Conservation (phyloP, 768 basidiomycete genomes). For the Boletus patriciae region DNA sequence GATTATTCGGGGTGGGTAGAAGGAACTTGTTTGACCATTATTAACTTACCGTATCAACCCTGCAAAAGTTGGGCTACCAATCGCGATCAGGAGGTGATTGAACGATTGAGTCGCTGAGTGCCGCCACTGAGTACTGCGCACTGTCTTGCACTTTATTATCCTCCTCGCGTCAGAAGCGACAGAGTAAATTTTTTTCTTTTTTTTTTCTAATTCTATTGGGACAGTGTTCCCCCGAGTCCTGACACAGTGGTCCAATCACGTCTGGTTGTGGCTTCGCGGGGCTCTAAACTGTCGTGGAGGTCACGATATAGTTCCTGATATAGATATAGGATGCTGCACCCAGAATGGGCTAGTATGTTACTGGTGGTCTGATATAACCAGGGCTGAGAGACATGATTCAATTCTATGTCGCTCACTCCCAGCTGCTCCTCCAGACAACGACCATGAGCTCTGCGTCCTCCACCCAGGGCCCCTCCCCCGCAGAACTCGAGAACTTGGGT, state of each 20-base stretch:
- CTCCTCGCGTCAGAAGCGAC: too few species aligned
- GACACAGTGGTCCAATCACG: too few species aligned
- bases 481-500: slow-evolving; percentile 27
- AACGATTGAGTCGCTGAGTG: too few species aligned
- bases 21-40: background rate
- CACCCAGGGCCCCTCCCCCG: slow-evolving; percentile 14
- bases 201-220: too few species aligned
- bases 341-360: background rate
- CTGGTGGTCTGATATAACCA: slow-evolving; percentile 11
- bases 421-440: background rate
- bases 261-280: background rate
- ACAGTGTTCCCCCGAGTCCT: too few species aligned
- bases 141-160: too few species aligned
- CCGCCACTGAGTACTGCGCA: too few species aligned
- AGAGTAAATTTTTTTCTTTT: too few species aligned
- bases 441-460: slow-evolving; percentile 17
- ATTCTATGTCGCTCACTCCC: background rate
- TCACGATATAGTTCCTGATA: too few species aligned
- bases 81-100: too few species aligned
- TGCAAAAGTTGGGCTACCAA: background rate
- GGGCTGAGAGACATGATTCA: background rate
- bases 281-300: background rate
- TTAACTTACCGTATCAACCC: background rate
- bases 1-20: background rate
- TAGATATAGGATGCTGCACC: background rate